These are phyloP conservation scores for Scutellaria barbata DNA, from an alignment of 257 asterid genomes.

Conservation along the genomic window DNA sequence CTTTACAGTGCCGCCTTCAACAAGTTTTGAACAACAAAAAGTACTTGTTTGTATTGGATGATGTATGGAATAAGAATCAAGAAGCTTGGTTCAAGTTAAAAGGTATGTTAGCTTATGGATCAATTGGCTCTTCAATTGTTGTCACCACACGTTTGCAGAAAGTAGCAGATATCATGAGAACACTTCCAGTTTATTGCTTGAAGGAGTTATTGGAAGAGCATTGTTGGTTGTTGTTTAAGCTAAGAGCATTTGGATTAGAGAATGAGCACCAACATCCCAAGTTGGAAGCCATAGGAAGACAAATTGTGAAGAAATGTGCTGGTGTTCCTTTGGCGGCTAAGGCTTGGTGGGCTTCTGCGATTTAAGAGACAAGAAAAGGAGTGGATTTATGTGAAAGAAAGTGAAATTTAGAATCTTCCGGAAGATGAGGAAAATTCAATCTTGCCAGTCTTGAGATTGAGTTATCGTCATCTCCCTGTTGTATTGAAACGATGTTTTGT, in stretches of 20 bases:
- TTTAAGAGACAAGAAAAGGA: conserved; percentile 31
- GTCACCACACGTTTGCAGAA: background rate
- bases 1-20: too few relatives aligned
- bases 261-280: background rate
- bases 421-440: background rate
- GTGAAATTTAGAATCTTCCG: conserved; percentile 35
- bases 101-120: too few relatives aligned
- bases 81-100: too few relatives aligned
- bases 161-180: conserved; percentile 20
- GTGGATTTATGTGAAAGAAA: conserved; percentile 38
- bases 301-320: conserved; percentile 37
- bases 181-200: conserved; percentile 10
- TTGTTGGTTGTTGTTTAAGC: background rate
- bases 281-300: conserved; percentile 36
- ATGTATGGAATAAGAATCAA: too few relatives aligned
- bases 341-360: conserved; percentile 42
- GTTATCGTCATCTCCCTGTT: conserved; percentile 39
- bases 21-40: too few relatives aligned
- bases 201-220: background rate
- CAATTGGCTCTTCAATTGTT: background rate
- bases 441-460: conserved; percentile 43
- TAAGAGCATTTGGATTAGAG: background rate
- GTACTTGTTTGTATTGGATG: too few relatives aligned
- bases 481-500: conserved; percentile 35
- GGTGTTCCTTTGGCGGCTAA: conserved; percentile 46